Conservation (phyloP, 2,329 filamentous ascomycete genomes). For the Sclerotiophoma versabilis region DNA sequence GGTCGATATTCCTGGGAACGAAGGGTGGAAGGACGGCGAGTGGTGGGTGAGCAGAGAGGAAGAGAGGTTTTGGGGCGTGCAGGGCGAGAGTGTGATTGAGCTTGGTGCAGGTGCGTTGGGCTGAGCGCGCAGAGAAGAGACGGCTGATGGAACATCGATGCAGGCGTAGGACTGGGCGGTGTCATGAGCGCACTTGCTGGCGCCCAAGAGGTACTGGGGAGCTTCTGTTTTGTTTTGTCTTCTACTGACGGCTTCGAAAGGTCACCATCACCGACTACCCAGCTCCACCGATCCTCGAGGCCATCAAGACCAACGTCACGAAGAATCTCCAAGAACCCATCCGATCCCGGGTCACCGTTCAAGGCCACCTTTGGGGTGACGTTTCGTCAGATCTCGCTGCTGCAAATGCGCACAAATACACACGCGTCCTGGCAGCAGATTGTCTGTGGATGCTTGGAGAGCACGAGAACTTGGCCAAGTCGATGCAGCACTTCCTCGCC, state of each 20-base stretch:
- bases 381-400: conserved; percentile 52
- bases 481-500: conserved; percentile 68
- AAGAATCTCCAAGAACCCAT: conserved; percentile 57
- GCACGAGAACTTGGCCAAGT: conserved; percentile 70
- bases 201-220: conserved; percentile 49
- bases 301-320: conserved; percentile 64
- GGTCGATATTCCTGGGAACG: conserved; percentile 25
- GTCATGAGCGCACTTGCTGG: conserved; percentile 56
- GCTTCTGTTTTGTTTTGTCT: neutral
- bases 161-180: conserved; percentile 56
- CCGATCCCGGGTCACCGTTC: conserved; percentile 52
- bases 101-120: conserved; percentile 69
- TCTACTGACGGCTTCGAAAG: conserved; percentile 29
- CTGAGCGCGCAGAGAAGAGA: conserved; percentile 24
- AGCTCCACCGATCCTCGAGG: conserved; percentile 64
- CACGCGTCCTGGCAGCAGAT: conserved; percentile 72
- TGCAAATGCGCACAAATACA: conserved; percentile 56
- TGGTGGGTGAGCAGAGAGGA: conserved; percentile 47
- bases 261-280: conserved; percentile 74
- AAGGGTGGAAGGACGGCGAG: conserved; percentile 27
- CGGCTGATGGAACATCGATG: conserved; percentile 35
- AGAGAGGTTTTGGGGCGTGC: conserved; percentile 54
- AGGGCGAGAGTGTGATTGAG: conserved; percentile 65
- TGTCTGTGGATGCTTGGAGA: conserved; percentile 79
- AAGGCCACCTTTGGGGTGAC: conserved; percentile 72